Evolutionary conservation across 2,329 filamentous ascomycete genomes (phyloP), one percentile per base, ranked within the genome.

Genomic region (Diaporthe sp.): DNA sequence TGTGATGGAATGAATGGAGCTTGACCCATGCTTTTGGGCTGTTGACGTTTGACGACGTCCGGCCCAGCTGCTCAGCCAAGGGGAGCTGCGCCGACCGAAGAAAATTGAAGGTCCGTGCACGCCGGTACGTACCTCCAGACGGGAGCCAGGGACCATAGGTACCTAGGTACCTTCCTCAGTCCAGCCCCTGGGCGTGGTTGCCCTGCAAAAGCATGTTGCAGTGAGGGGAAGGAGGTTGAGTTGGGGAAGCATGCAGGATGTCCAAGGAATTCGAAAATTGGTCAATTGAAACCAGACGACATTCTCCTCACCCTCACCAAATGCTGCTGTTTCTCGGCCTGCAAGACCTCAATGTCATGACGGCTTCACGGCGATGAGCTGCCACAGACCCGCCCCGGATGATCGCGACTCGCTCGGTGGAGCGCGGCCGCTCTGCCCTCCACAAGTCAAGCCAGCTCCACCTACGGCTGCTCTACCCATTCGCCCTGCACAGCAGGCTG

Each of bases 371-470:
- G 74, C 58, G 22, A 72, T 72, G 74, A 71, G 44, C 68, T 39
- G 44, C 65, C 47, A 20, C 51, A 57, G 75, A 71, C 70, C 61
- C 73, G 73, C 75, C 63, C 75, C 47, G 63, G 73, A 77, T 77
- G 76, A 77, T 73, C 70, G 61, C 57, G 71, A 65, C 70, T 73
- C 44, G 68, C 73, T 60, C 73, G 55, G 73, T 73, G 57, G 76
- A 71, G 73, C 67, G 34, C 47, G 9, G 65, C 65, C 34, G 49
- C 49, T 71, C 67, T 51, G 72, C 61, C 72, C 67, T 58, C 73
- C 75, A 37, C 47, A 53, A 42, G 42, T 65, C 70, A 68, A 44
- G 37, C 70, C 63, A 51, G 70, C 63, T 31, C 39, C 44, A 39
- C 25, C 42, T 17, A 9, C 58, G n/a, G 5, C 20, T 22, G 37